phyloP scores from a whole-genome alignment of 2,329 filamentous ascomycete genomes.

The Colletotrichum sp. region DNA sequence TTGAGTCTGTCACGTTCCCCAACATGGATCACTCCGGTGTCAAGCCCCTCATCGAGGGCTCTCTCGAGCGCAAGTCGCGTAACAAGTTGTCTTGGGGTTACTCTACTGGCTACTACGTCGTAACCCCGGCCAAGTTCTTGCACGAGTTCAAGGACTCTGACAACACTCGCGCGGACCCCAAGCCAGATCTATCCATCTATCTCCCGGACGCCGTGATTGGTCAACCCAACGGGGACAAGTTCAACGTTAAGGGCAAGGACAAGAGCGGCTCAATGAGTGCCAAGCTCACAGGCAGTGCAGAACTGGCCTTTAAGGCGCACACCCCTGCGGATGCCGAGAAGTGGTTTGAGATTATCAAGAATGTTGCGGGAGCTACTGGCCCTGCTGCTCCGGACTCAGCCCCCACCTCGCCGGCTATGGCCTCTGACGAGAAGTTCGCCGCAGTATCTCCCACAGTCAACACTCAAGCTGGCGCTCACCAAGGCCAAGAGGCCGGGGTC shows the following conservation, averaged over 20 bases:
- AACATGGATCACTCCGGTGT: constrained; percentile 87
- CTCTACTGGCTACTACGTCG: constrained; percentile 84
- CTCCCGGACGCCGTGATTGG: constrained; percentile 89
- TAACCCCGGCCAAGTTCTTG: constrained; percentile 85
- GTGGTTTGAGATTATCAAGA: constrained; percentile 79
- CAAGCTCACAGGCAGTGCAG: constrained; percentile 80
- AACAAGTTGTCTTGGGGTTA: constrained; percentile 82
- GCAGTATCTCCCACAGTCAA: constrained; percentile 21
- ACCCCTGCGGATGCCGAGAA: constrained; percentile 79
- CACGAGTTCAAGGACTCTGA: constrained; percentile 98
- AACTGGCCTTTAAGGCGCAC: constrained; percentile 88
- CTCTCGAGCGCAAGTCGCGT: constrained; percentile 87
- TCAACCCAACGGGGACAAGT: constrained; percentile 75
- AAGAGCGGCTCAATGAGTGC: constrained; percentile 79
- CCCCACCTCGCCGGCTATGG: constrained; percentile 36
- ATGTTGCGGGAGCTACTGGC: constrained; percentile 59
- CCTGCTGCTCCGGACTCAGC: constrained; percentile 32
- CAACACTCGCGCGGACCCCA: constrained; percentile 70
- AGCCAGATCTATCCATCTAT: constrained; percentile 88
- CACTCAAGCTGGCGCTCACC: constrained; percentile 30
- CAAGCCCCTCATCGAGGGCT: constrained; percentile 84
- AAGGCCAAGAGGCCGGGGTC: constrained; percentile 54
- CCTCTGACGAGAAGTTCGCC: constrained; percentile 31
- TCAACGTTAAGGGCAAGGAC: constrained; percentile 96
- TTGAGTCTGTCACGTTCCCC: constrained; percentile 80